Conservation (phyloP, 176 grass and related monocot species). For the Eragrostis nindensis region DNA sequence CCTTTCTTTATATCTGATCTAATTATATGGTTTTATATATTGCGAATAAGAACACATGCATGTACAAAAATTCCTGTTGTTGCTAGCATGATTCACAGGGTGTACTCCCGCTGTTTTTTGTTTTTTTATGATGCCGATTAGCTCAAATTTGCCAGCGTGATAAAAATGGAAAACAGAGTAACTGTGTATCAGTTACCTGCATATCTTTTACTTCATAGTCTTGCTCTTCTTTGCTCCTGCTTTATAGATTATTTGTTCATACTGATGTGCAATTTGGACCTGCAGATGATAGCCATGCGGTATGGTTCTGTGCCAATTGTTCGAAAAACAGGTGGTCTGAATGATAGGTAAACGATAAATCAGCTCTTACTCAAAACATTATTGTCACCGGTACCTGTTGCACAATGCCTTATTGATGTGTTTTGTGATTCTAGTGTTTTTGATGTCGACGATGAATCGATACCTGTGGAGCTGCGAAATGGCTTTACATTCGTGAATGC, state of each 20-base stretch:
- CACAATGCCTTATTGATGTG: not conserved
- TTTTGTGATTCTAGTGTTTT: slow-evolving; percentile 74
- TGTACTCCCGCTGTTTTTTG: too few species aligned
- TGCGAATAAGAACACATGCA: not conserved
- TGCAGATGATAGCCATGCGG: slow-evolving; percentile 96
- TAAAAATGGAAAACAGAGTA: not conserved
- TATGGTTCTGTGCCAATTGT: slow-evolving; percentile 94
- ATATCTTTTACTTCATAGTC: not conserved
- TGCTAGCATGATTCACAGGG: not conserved
- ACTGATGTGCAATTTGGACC: not conserved
- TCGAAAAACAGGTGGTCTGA: slow-evolving; percentile 92
- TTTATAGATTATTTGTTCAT: slow-evolving; percentile 10
- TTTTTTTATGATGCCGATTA: too few species aligned
- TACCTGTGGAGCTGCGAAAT: slow-evolving; percentile 71
- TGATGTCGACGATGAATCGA: slow-evolving; percentile 67
- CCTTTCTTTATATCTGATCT: slow-evolving; percentile 23
- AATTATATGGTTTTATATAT: not conserved
- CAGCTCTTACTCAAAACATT: slow-evolving; percentile 2
- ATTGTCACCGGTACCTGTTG: not conserved
- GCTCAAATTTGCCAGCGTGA: too few species aligned
- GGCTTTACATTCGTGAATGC: slow-evolving; percentile 86
- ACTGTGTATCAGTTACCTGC: slow-evolving; percentile 14
- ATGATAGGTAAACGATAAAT: slow-evolving; percentile 71
- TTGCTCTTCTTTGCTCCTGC: not conserved
- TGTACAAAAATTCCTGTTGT: not conserved